Conservation (phyloP, 257 asterid genomes). For the Sherardia arvensis region DNA sequence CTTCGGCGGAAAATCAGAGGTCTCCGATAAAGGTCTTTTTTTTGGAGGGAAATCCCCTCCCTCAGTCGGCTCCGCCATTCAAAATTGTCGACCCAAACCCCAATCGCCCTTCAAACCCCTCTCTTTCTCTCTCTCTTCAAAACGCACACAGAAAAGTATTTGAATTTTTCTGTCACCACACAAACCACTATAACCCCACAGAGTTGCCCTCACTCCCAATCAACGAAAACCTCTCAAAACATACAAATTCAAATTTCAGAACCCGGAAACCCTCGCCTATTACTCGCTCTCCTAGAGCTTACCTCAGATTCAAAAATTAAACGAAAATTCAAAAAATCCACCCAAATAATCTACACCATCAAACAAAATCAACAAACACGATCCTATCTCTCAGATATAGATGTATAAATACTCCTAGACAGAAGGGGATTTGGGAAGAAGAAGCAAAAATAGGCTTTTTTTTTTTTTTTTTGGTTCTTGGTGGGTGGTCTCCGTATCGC, state of each 20-base stretch:
- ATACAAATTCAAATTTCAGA: constrained; percentile 4
- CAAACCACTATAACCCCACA: not conserved
- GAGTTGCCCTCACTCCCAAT: constrained; percentile 12
- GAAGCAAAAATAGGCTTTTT: constrained; percentile 16
- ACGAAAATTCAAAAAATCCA: constrained; percentile 3
- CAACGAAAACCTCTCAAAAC: constrained; percentile 8
- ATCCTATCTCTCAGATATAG: constrained; percentile 12
- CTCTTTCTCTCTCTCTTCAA: too few species aligned
- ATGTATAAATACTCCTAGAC: constrained; percentile 9
- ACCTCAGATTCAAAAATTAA: constrained; percentile 50
- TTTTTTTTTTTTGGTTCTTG: too few species aligned
- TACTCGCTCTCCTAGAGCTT: constrained; percentile 6
- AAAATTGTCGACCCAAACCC: constrained; percentile 6
- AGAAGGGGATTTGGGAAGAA: constrained; percentile 17
- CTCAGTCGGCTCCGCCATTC: constrained; percentile 85
- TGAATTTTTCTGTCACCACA: not conserved
- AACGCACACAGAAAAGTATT: not conserved
- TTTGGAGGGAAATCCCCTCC: constrained; percentile 73
- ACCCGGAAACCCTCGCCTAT: constrained; percentile 14
- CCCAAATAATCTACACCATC: constrained; percentile 18
- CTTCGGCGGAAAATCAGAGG: constrained; percentile 57
- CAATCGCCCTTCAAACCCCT: too few species aligned
- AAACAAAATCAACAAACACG: constrained; percentile 12
- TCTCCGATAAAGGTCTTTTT: constrained; percentile 44
- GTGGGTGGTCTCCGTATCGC: constrained; percentile 26